Evolutionary conservation across 352 stramenopile genomes (phyloP), one percentile per base, ranked within the genome.

Genomic region (Pythium diclinum): DNA sequence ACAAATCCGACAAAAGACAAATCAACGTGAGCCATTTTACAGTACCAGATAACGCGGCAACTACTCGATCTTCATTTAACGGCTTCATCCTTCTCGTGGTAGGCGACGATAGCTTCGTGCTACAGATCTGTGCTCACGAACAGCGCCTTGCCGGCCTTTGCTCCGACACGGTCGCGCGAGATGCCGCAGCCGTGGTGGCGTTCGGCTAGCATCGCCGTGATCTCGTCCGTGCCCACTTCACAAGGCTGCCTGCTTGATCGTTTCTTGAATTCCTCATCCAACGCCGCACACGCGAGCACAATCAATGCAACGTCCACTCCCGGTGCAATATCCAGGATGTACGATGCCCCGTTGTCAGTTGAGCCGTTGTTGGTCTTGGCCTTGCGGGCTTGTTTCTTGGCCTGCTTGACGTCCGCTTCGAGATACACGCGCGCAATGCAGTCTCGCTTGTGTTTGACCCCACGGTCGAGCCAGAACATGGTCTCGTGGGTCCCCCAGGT

Each of bases 281-380:
- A 21, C 10, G 61, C 61, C 1, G 61, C 61, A 40, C 54, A 62
- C 9, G 55, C 61, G 28, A 68, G 55, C 44, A 68, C 44, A 16
- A 68, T 57, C 54, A 68, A 33, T 16, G 61, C 54, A 8, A 59
- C 34, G 55, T 68, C 61, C 21, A 68, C 61, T 23, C 61, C 61
- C 1, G 54, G 54, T 10, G 61, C 61, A 23, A 68, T 53, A 13
- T 53, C 61, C 34, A 68, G 40, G 14, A 48, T 40, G 42, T 63
- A 68, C n/a, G 36, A 61, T 23, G 34, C 19, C 53, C 34, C 30
- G 38, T 11, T 10, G 30, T 32, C 16, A 25, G 17, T 52, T 21
- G 34, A 30, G 14, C 3, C 5, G 46, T 19, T 38, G 13, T 40
- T 42, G 56, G 23, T 14, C 56, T 54, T 33, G 8, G 16, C 19